These are phyloP conservation scores for Aspergillus melleus DNA, from an alignment of 2,329 filamentous ascomycete species.

Conservation along the genomic window DNA sequence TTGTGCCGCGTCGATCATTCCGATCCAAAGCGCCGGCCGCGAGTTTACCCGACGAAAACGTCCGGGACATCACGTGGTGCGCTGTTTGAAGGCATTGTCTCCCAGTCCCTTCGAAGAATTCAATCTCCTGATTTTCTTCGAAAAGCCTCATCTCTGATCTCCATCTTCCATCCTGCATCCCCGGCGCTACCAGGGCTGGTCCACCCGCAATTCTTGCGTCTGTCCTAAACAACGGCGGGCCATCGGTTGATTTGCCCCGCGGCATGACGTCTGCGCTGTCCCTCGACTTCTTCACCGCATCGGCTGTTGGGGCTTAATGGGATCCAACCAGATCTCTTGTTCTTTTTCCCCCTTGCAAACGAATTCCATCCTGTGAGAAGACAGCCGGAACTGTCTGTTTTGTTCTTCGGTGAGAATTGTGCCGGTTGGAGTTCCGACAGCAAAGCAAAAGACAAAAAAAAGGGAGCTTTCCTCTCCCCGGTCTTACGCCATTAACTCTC, in stretches of 20 bases:
- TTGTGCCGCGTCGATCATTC: not conserved
- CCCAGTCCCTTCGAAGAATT: not conserved
- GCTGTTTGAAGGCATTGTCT: constrained; percentile 6
- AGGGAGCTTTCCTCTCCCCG: not conserved
- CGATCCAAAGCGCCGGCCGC: constrained; percentile 8
- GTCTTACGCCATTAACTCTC: not conserved
- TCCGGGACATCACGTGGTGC: constrained; percentile 19
- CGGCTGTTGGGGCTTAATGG: constrained; percentile 18
- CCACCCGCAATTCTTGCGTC: not conserved
- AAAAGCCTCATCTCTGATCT: not conserved
- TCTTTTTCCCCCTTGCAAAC: constrained; percentile 5
- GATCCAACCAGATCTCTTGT: constrained; percentile 19
- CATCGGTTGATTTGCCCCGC: constrained; percentile 15
- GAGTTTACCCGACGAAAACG: constrained; percentile 26
- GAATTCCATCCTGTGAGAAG: constrained; percentile 4
- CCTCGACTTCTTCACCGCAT: constrained; percentile 25
- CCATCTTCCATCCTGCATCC: not conserved
- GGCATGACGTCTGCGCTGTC: constrained; percentile 24
- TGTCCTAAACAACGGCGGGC: not conserved
- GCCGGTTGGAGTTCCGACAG: not conserved
- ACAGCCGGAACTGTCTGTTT: constrained; percentile 23
- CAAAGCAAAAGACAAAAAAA: not conserved
- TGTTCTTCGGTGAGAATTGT: constrained; percentile 3
- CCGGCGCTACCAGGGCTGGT: not conserved
- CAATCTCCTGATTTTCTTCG: not conserved